phyloP scores from a whole-genome alignment of 2,329 filamentous ascomycete species.

The Nannizziopsis arthrosporioides region DNA sequence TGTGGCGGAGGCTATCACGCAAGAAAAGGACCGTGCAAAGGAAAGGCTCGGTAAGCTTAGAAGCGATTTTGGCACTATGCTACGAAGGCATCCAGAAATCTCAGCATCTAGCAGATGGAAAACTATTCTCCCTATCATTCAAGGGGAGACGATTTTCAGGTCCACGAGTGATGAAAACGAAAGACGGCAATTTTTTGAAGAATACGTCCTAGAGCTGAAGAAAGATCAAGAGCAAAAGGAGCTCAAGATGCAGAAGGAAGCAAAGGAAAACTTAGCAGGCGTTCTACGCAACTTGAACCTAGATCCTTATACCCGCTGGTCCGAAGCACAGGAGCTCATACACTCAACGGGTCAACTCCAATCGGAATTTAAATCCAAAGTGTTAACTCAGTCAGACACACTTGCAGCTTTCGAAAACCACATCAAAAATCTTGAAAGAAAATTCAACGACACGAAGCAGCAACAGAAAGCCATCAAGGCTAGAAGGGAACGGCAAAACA shows the following conservation, averaged over 20 bases:
- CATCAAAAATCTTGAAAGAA: constrained; percentile 81
- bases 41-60: constrained; percentile 85
- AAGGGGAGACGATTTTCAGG: constrained; percentile 89
- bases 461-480: constrained; percentile 70
- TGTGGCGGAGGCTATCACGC: constrained; percentile 72
- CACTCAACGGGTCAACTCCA: constrained; percentile 66
- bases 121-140: constrained; percentile 84
- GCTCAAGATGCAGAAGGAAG: constrained; percentile 58
- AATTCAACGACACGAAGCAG: constrained; percentile 83
- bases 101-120: constrained; percentile 96
- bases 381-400: constrained; percentile 78
- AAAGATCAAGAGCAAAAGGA: constrained; percentile 69
- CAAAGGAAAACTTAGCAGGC: constrained; percentile 69
- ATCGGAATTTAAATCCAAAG: constrained; percentile 71
- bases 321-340: constrained; percentile 73
- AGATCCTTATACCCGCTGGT: constrained; percentile 90
- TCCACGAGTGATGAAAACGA: constrained; percentile 80
- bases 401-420: constrained; percentile 89
- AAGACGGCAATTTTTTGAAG: constrained; percentile 79
- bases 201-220: constrained; percentile 78
- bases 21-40: constrained; percentile 90
- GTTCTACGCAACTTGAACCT: constrained; percentile 70
- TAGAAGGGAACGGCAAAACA: constrained; percentile 71
- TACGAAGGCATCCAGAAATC: constrained; percentile 92
- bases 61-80: constrained; percentile 89